phyloP scores from a whole-genome alignment of 2,329 filamentous ascomycete genomes.

The Colletotrichum tofieldiae region DNA sequence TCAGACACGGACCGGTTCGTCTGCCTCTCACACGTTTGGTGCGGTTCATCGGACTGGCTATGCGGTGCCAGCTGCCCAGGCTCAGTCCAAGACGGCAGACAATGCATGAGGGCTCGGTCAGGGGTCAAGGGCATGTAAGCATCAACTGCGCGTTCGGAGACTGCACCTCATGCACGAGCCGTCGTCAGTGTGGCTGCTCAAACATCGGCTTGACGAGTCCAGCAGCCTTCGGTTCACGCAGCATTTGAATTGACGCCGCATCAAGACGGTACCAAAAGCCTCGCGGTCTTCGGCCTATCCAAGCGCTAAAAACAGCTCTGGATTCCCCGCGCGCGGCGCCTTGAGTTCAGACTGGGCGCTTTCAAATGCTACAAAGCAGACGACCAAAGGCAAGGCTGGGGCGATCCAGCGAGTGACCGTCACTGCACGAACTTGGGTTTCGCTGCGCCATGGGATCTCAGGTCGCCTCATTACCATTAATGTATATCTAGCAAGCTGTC shows the following conservation, averaged over 20 bases:
- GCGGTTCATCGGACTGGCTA: slow-evolving; percentile 18
- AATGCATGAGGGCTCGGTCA: background rate
- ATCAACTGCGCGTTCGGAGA: slow-evolving; percentile 5
- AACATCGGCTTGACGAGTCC: background rate
- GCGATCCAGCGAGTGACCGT: too few relatives aligned
- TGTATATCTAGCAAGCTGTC: too few relatives aligned
- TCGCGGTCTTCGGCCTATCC: background rate
- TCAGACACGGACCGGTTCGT: slow-evolving; percentile 27
- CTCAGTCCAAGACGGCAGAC: background rate
- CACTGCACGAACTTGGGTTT: background rate
- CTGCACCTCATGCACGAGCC: slow-evolving; percentile 28
- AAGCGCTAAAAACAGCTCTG: background rate
- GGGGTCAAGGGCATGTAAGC: background rate
- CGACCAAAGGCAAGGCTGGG: too few relatives aligned
- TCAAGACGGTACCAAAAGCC: background rate
- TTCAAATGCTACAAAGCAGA: background rate
- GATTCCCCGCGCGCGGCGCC: too few relatives aligned
- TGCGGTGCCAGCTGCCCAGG: slow-evolving; percentile 12
- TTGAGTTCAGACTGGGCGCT: background rate
- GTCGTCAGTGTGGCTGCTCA: slow-evolving; percentile 13
- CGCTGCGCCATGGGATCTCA: background rate
- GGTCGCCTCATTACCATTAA: background rate
- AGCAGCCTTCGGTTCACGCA: background rate
- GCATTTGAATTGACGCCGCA: background rate
- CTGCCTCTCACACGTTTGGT: slow-evolving; percentile 4